A percentile compares a stretch with the other conserved stretches of the same genome.
These are phyloP conservation scores for Colletotrichum sp. DNA, from an alignment of 2,329 filamentous ascomycete genomes.

Conservation along the genomic window DNA sequence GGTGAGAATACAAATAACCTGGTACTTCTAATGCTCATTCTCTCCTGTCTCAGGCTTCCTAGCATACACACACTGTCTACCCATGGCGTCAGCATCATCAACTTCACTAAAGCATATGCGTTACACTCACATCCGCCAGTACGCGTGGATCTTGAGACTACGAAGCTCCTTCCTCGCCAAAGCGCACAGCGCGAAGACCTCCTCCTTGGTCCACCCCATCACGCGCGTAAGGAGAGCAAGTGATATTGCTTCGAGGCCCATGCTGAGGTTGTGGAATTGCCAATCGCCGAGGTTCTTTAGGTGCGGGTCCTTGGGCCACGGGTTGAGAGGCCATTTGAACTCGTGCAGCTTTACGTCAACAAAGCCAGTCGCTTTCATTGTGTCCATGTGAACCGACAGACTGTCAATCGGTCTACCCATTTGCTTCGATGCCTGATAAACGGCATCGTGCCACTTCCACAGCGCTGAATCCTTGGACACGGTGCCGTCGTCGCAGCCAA, in stretches of 20 bases:
- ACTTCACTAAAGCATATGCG: fast-evolving
- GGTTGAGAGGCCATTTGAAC: neutral
- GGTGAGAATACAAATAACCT: no score
- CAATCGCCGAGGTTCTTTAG: neutral
- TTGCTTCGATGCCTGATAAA: neutral
- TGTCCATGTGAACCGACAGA: neutral
- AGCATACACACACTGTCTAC: neutral
- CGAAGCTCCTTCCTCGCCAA: neutral
- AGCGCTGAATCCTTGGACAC: neutral
- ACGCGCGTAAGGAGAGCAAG: neutral
- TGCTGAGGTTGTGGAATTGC: neutral
- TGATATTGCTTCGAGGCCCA: neutral
- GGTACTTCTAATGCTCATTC: no score
- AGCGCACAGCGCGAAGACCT: neutral
- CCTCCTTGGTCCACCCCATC: neutral
- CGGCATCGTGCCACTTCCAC: neutral
- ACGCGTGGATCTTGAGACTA: neutral
- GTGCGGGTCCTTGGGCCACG: neutral
- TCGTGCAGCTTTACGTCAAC: neutral
- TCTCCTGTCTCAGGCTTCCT: neutral
- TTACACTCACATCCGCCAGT: neutral
- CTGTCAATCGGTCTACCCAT: neutral
- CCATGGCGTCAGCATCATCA: neutral
- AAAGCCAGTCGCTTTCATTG: neutral
- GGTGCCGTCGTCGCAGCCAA: neutral